Evolutionary conservation across 805 yeast genomes (phyloP), one percentile per base, ranked within the genome.

Genomic region (Ogataea populi-albae): DNA sequence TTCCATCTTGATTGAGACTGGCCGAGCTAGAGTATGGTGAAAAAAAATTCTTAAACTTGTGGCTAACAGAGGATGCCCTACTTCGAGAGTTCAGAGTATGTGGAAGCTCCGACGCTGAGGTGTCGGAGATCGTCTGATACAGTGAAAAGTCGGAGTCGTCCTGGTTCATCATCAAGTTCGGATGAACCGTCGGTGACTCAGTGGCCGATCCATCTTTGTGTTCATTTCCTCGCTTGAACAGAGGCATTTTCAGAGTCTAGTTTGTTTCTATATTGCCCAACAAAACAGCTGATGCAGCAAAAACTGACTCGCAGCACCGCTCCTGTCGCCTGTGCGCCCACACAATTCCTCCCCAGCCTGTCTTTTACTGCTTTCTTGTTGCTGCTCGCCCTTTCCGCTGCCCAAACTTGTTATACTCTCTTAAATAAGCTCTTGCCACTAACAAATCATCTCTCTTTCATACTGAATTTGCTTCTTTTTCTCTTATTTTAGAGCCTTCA

Each of bases 1-100:
- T 3, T 17, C 36, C 41, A 22, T 49, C 46, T 27, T 39, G 45
- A 4, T 28, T 34, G 23, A 45, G 32, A 23, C 17, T 43, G 3
- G 45, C 29, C 9, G 46, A 44, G 24, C 46, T 42, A 6, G 49
- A 44, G 27, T 47, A 48, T 10, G 53, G 53, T 15, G 49, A 38
- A 26, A 60, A 60, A 7, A 61, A 30, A 32, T 41, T 54, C 41
- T 57, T 59, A 26, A 61, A 55, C 35, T 54, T 50, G 23, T 52
- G 55, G 9, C 62, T 48, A 37, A 60, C 48, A 4, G 65, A 59
- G 3, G 52, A 34, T 19, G 47, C 31, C 26, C 60, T 47, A 16
- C 50, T 40, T 26, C 64, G 38, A n/a, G 44, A 27, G 7, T 34
- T 32, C 7, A 44, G 9, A 11, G 40, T 27, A 15, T 40, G 42